Conservation (phyloP, 2,329 filamentous ascomycete genomes). For the Zasmidium cellare region DNA sequence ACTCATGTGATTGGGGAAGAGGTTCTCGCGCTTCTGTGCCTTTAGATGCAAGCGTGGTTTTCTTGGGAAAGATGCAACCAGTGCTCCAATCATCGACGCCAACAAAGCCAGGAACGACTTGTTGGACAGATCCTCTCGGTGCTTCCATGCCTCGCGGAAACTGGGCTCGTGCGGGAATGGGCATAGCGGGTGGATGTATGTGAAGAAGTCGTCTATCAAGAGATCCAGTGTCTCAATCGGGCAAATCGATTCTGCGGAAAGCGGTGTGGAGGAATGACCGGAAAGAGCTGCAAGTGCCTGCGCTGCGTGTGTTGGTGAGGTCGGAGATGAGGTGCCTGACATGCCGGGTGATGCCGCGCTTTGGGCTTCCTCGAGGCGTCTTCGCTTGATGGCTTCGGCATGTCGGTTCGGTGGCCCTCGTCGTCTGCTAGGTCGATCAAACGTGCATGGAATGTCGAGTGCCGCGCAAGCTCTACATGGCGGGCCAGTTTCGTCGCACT, state of each 20-base stretch:
- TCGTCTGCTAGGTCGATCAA: constrained; percentile 62
- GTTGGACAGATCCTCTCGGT: constrained; percentile 65
- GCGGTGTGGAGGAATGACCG: constrained; percentile 43
- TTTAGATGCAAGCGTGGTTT: constrained; percentile 71
- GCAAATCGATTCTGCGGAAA: constrained; percentile 68
- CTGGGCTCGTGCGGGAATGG: constrained; percentile 79
- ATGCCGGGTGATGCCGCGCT: constrained; percentile 39
- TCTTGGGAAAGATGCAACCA: constrained; percentile 76
- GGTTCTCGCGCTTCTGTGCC: constrained; percentile 61
- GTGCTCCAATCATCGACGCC: constrained; percentile 69
- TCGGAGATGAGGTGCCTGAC: constrained; percentile 45
- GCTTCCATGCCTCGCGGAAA: constrained; percentile 68
- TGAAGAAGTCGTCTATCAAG: constrained; percentile 79
- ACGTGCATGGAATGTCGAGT: constrained; percentile 68
- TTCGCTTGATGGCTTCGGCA: constrained; percentile 66
- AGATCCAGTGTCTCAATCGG: constrained; percentile 67
- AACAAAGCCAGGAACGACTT: constrained; percentile 69
- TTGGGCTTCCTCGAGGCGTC: constrained; percentile 47
- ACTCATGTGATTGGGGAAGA: constrained; percentile 68
- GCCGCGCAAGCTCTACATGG: constrained; percentile 66
- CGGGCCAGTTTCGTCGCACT: constrained; percentile 67
- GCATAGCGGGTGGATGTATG: constrained; percentile 73
- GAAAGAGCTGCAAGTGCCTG: constrained; percentile 54
- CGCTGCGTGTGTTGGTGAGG: constrained; percentile 55
- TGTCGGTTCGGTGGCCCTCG: constrained; percentile 67